These are phyloP conservation scores for Syzygium oleosum DNA, from an alignment of 345 rosid genomes.

Conservation along the genomic window DNA sequence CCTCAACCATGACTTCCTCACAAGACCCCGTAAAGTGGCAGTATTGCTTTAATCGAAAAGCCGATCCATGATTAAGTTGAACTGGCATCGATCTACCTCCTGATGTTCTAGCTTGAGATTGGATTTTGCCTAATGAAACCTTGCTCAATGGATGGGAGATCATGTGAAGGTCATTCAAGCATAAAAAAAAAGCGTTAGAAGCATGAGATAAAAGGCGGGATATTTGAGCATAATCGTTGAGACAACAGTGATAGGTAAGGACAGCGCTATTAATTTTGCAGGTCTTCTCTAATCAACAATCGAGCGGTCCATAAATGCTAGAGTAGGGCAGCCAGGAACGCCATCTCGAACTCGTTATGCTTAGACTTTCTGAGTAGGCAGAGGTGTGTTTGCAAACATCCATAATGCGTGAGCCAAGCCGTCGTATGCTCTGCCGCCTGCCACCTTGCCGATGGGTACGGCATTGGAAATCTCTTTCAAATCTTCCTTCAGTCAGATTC, in stretches of 20 bases:
- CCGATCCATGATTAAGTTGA: background rate
- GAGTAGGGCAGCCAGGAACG: background rate
- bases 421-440: conserved; percentile 22
- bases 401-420: conserved; percentile 10
- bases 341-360: background rate
- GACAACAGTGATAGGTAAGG: background rate
- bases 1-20: background rate
- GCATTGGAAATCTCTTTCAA: conserved; percentile 28
- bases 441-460: conserved; percentile 29
- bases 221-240: background rate
- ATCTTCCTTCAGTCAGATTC: conserved; percentile 12
- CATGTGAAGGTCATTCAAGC: background rate
- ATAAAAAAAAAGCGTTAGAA: background rate
- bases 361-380: background rate
- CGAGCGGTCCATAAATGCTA: background rate
- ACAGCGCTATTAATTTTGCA: background rate
- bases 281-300: background rate
- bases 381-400: conserved; percentile 33
- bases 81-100: background rate
- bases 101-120: background rate
- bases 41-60: background rate
- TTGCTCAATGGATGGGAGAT: background rate
- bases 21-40: background rate
- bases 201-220: background rate
- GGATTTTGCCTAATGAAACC: background rate